These are phyloP conservation scores for Miscanthus sacchariflorus DNA, from an alignment of 202 grass and related monocot species.

Conservation along the genomic window DNA sequence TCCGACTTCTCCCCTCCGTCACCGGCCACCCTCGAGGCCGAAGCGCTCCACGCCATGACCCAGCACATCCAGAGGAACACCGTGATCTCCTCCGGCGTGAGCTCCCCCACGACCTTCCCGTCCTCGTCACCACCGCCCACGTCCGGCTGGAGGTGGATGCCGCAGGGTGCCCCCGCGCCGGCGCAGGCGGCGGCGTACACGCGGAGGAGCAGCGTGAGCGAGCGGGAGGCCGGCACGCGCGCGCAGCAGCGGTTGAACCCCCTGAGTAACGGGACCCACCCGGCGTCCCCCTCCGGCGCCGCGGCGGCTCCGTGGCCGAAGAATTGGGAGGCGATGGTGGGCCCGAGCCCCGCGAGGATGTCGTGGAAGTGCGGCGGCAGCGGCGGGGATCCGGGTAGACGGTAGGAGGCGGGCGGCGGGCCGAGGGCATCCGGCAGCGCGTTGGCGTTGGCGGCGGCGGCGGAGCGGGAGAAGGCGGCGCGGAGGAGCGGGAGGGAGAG, in stretches of 20 bases:
- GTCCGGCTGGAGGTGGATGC: constrained; percentile 55
- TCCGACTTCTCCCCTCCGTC: constrained; percentile 43
- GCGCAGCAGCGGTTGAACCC: constrained; percentile 86
- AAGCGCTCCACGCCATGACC: constrained; percentile 61
- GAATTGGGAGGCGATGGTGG: constrained; percentile 65
- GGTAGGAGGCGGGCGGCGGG: constrained; percentile 45
- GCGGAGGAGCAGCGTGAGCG: constrained; percentile 64
- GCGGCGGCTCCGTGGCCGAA: constrained; percentile 26
- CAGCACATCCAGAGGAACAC: constrained; percentile 83
- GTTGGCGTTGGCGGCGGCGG: background rate
- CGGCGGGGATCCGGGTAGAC: constrained; percentile 27
- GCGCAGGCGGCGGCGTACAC: constrained; percentile 63
- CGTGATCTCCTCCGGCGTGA: constrained; percentile 56
- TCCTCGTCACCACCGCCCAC: constrained; percentile 40
- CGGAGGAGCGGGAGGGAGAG: constrained; percentile 72
- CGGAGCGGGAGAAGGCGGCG: constrained; percentile 62
- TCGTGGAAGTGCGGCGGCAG: constrained; percentile 50
- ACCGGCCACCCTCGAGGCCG: constrained; percentile 28
- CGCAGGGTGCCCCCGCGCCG: constrained; percentile 39
- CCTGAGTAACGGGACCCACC: constrained; percentile 70
- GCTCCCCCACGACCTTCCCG: constrained; percentile 69
- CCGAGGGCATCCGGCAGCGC: constrained; percentile 51
- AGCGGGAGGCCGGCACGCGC: constrained; percentile 59
- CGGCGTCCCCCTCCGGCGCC: background rate
- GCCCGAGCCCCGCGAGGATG: constrained; percentile 55